Evolutionary conservation across 2,329 filamentous ascomycete genomes (phyloP), one percentile per base, ranked within the genome.

Genomic region (Colletotrichum caudatum): DNA sequence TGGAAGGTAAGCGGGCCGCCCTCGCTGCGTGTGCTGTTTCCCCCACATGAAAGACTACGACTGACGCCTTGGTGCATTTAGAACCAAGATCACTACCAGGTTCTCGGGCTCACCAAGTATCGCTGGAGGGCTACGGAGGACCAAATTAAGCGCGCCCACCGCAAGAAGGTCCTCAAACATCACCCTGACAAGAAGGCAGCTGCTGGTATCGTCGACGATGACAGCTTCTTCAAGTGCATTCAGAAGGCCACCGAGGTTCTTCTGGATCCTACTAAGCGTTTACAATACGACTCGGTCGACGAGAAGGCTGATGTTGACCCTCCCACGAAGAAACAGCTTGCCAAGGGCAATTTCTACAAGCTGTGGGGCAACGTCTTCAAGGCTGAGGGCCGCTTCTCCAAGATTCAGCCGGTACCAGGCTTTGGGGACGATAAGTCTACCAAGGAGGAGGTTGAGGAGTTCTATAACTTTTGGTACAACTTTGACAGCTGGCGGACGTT

Each of bases 391-490:
- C 94, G 96, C 74, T 99, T 99, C 90, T 97, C 93, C 82, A 96
- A 94, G 83, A 88, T 83, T 73, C 93, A 97, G 81, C 95, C 95
- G 8, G 96, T 98, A 3, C 97, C 96, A 7, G 84, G 88, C 77
- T 91, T 99, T 70, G 96, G 96, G 74, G 89, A 94, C 79, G 93
- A 94, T 75, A 92, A 97, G 76, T 92, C 93, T 79, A 90, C 90
- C 77, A 93, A 95, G 84, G 93, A 97, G 80, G 92, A 97, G 11
- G 96, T 99, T 58, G 95, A 98, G 80, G 86, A 87, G 65, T 99
- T 99, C 84, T 99, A 99, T 90, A 97, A 99, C 89, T 99, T 98
- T 88, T 99, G 93, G 92, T 99, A 98, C 88, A 97, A 95, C 88
- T 97, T 99, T 78, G 96, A 99, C 88, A 96, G 93, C 82, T 99